Evolutionary conservation across 2,329 filamentous ascomycete genomes (phyloP).

Genomic region (Aspergillus sp.): DNA sequence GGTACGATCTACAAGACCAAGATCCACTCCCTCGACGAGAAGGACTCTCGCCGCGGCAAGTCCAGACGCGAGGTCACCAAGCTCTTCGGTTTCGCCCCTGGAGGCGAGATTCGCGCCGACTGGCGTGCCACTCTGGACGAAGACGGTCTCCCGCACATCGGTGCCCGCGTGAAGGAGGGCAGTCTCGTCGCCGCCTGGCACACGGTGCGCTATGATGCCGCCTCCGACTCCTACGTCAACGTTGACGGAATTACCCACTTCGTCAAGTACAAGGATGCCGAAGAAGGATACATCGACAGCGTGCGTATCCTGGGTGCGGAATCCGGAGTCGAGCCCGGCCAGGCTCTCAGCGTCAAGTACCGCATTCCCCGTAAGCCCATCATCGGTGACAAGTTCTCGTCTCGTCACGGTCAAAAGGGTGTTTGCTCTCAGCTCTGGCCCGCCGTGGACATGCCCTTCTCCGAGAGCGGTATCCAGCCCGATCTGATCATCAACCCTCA

Average conservation of each 20-base stretch:
- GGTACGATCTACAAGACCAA: constrained; percentile 99
- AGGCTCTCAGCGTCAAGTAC: constrained; percentile 89
- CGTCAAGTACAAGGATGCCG: constrained; percentile 91
- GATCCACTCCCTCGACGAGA: constrained; percentile 81
- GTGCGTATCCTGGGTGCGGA: constrained; percentile 88
- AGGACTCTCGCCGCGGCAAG: constrained; percentile 65
- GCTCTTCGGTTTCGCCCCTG: constrained; percentile 88
- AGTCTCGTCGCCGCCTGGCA: constrained; percentile 89
- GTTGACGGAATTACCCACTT: constrained; percentile 82
- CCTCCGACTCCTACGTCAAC: constrained; percentile 76
- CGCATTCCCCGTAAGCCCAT: constrained; percentile 85
- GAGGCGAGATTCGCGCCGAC: constrained; percentile 68
- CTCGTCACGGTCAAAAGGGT: constrained; percentile 97
- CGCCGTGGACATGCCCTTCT: constrained; percentile 90
- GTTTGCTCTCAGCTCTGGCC: constrained; percentile 97
- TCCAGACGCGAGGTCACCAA: constrained; percentile 72
- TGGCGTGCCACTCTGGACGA: constrained; percentile 75
- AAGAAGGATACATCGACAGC: constrained; percentile 87
- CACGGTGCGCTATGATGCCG: constrained; percentile 73
- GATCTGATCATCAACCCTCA: constrained; percentile 99
- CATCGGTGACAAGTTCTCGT: constrained; percentile 99
- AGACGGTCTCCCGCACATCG: constrained; percentile 83
- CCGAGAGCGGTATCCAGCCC: constrained; percentile 92
- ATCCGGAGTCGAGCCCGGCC: constrained; percentile 76
- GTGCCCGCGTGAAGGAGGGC: constrained; percentile 74